Evolutionary conservation across 2,329 filamentous ascomycete species (phyloP).

Genomic region (Diplodia corticola): DNA sequence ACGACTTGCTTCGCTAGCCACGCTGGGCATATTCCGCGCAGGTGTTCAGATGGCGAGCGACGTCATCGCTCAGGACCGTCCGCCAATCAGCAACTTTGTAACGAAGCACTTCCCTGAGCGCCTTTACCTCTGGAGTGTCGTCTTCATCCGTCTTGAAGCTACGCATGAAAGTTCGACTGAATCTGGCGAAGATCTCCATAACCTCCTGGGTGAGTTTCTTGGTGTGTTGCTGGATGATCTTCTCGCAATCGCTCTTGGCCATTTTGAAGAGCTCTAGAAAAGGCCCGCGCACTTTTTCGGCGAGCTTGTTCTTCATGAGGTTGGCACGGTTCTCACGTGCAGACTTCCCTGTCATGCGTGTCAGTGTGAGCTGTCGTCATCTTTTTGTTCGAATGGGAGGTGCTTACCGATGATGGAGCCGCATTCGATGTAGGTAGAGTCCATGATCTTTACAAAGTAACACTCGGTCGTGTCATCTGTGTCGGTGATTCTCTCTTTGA

Average conservation of each 20-base stretch:
- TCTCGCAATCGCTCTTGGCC: background rate
- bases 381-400: background rate
- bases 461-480: background rate
- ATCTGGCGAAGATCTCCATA: slow-evolving; percentile 13
- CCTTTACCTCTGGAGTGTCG: slow-evolving; percentile 20
- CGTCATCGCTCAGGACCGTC: background rate
- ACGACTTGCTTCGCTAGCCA: too few relatives aligned
- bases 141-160: slow-evolving; percentile 24
- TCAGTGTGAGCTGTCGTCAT: background rate
- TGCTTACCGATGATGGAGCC: background rate
- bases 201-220: background rate
- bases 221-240: background rate
- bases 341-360: background rate
- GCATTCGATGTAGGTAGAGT: background rate
- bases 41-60: background rate
- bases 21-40: background rate
- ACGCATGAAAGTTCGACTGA: slow-evolving; percentile 19
- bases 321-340: background rate
- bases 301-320: background rate
- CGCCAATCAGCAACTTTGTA: background rate
- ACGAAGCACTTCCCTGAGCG: slow-evolving; percentile 14
- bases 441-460: background rate
- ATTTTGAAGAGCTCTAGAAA: background rate
- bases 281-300: background rate
- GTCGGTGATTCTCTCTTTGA: background rate